Percentiles rank a stretch among this genome's conserved stretches.
phyloP scores from a whole-genome alignment of 2,329 filamentous ascomycete genomes.

The Aspergillus aculeatinus region DNA sequence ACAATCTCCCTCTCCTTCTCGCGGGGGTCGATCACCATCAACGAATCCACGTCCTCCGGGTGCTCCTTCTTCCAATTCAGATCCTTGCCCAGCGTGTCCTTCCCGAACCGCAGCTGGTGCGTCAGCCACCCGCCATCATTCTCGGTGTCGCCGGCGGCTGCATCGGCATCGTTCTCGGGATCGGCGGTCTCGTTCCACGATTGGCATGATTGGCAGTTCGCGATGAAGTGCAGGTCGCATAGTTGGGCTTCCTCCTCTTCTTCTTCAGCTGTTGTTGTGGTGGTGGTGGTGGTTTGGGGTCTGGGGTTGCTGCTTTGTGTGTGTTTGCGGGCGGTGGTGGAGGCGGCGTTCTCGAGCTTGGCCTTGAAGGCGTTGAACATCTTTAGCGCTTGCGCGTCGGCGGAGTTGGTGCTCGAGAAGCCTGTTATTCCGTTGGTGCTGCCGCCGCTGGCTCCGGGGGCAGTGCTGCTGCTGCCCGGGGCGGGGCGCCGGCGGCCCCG shows the following conservation, averaged over 20 bases:
- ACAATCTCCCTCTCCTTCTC: constrained; percentile 74
- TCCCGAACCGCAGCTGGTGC: constrained; percentile 80
- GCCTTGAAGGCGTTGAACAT: constrained; percentile 77
- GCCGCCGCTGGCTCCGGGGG: constrained; percentile 49
- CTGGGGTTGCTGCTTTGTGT: constrained; percentile 5
- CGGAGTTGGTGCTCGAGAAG: constrained; percentile 44
- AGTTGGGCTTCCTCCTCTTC: constrained; percentile 72
- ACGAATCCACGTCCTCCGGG: constrained; percentile 67
- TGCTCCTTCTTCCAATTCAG: constrained; percentile 86
- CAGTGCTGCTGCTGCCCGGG: constrained; percentile 41
- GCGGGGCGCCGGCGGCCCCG: constrained; percentile 47
- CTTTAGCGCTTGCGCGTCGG: constrained; percentile 64
- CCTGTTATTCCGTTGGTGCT: constrained; percentile 56
- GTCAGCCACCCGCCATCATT: constrained; percentile 73
- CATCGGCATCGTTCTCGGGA: not conserved
- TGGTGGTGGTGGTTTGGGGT: not conserved
- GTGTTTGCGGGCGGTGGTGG: constrained; percentile 23
- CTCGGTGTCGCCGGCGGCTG: constrained; percentile 49
- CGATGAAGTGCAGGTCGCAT: constrained; percentile 95
- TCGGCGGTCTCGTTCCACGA: constrained; percentile 64
- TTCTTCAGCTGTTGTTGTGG: constrained; percentile 30
- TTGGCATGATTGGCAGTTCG: constrained; percentile 87
- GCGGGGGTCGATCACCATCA: constrained; percentile 89
- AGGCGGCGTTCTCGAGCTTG: constrained; percentile 59
- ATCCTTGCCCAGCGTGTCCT: constrained; percentile 87